Evolutionary conservation across 345 rosid species (phyloP).

Genomic region (Murraya paniculata): DNA sequence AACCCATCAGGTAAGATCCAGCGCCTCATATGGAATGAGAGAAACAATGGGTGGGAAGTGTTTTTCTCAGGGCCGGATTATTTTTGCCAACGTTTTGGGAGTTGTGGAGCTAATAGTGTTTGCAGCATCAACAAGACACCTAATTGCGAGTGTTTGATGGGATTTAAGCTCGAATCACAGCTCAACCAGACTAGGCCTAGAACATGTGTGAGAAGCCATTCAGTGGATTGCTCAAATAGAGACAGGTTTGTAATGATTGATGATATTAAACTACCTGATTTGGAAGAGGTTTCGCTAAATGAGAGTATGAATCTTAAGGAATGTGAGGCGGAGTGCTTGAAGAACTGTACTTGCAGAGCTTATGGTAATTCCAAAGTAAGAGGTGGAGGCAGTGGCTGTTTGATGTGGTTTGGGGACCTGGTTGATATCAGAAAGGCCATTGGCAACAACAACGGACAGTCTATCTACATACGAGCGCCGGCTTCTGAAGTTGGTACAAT

Average conservation of each 20-base stretch:
- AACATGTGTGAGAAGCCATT: neutral
- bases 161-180: slow-evolving; percentile 2
- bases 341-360: slow-evolving; percentile 34
- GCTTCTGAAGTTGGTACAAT: slow-evolving; percentile 23
- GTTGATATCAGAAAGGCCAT: slow-evolving; percentile 11
- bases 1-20: slow-evolving; percentile 18
- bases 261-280: slow-evolving; percentile 26
- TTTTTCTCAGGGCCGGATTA: slow-evolving; percentile 20
- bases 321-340: slow-evolving; percentile 23
- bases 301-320: slow-evolving; percentile 21
- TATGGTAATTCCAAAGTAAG: slow-evolving; percentile 20
- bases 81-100: slow-evolving; percentile 26
- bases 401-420: slow-evolving; percentile 35
- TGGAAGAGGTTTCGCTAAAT: neutral
- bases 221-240: slow-evolving; percentile 14
- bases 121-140: slow-evolving; percentile 10
- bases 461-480: slow-evolving; percentile 23
- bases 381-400: slow-evolving; percentile 33
- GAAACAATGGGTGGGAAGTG: neutral
- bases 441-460: slow-evolving; percentile 14
- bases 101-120: slow-evolving; percentile 26
- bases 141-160: slow-evolving; percentile 18
- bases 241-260: slow-evolving; percentile 26
- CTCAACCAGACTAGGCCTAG: neutral
- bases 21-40: slow-evolving; percentile 21